Conservation (phyloP, 202 grass and related monocot species). For the Bolboschoenoplectus hybrid region DNA sequence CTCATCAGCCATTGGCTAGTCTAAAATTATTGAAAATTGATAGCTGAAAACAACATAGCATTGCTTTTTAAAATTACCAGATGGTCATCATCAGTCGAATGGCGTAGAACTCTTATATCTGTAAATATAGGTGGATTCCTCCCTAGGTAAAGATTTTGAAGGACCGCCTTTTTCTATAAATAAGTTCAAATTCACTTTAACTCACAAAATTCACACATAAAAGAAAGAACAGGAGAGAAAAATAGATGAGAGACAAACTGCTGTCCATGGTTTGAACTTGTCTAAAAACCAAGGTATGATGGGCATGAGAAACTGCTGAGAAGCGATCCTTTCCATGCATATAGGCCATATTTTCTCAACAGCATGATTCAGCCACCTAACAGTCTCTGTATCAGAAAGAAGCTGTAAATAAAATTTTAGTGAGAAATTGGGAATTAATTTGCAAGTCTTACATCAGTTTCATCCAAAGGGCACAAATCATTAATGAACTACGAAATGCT, state of each 20-base stretch:
- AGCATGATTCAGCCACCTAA: conserved; percentile 94
- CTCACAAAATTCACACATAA: not conserved
- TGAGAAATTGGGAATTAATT: conserved; percentile 13
- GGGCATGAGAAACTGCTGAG: conserved; percentile 87
- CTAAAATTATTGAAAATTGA: not conserved
- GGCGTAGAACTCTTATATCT: conserved; percentile 76
- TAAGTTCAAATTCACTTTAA: conserved; percentile 22
- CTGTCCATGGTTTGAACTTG: conserved; percentile 98
- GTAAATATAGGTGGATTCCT: conserved; percentile 90
- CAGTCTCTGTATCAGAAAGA: conserved; percentile 96
- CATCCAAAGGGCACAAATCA: conserved; percentile 10
- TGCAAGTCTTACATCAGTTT: not conserved
- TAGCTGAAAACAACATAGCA: conserved; percentile 28
- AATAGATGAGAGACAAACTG: conserved; percentile 43
- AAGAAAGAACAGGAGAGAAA: conserved; percentile 26
- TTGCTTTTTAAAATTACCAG: conserved; percentile 57
- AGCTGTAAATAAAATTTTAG: conserved; percentile 55
- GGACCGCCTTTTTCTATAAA: conserved; percentile 82
- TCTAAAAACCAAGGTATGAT: conserved; percentile 97
- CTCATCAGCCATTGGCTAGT: conserved; percentile 12
- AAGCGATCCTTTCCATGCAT: conserved; percentile 89
- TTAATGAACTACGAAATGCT: not conserved
- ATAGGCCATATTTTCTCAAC: conserved; percentile 93
- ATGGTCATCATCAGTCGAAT: conserved; percentile 89
- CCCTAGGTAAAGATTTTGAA: conserved; percentile 88